These are phyloP conservation scores for Trichoderma aggressivum DNA, from an alignment of 2,329 filamentous ascomycete species.

Conservation along the genomic window DNA sequence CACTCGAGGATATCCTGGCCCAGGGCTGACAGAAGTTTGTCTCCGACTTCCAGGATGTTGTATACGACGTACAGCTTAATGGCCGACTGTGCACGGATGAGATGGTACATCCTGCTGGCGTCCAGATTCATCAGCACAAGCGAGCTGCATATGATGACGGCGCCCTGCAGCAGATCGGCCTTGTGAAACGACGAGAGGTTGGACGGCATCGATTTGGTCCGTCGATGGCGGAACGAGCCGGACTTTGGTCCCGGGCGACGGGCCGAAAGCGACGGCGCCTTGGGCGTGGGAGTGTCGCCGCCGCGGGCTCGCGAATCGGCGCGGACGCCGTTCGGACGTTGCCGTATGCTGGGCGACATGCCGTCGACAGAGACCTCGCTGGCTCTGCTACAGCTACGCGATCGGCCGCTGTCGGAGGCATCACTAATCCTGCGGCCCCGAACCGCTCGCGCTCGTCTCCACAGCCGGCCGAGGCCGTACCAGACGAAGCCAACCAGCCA, in stretches of 20 bases:
- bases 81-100: conserved; percentile 90
- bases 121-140: conserved; percentile 85
- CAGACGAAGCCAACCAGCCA: conserved; percentile 77
- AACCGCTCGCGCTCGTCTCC: conserved; percentile 55
- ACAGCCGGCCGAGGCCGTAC: conserved; percentile 73
- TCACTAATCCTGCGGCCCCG: conserved; percentile 36
- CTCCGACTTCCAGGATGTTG: conserved; percentile 91
- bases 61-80: conserved; percentile 99
- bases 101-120: conserved; percentile 96
- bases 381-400: conserved; percentile 39
- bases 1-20: conserved; percentile 97
- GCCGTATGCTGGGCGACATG: conserved; percentile 9
- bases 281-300: not conserved
- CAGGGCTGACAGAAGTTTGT: conserved; percentile 83
- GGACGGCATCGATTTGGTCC: conserved; percentile 82
- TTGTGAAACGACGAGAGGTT: conserved; percentile 85
- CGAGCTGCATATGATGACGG: conserved; percentile 83
- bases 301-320: conserved; percentile 8
- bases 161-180: conserved; percentile 87
- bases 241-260: conserved; percentile 29
- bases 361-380: conserved; percentile 27
- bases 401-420: conserved; percentile 37
- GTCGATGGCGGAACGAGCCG: conserved; percentile 57
- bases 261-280: conserved; percentile 22
- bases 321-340: not conserved